Conservation (phyloP, 345 rosid genomes). For the Carallia pectinifolia region DNA sequence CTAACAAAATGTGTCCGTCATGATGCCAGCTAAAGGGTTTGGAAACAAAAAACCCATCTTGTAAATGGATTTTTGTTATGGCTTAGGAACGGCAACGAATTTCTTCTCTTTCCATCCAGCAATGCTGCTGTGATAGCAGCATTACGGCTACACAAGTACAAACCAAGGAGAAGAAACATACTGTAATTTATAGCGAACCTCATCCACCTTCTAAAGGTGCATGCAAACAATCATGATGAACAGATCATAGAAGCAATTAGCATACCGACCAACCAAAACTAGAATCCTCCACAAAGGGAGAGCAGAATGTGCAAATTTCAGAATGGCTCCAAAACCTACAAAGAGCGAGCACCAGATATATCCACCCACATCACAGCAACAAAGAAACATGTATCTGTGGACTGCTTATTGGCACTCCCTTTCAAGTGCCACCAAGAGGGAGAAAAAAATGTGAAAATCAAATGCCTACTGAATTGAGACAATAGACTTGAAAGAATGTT, state of each 20-base stretch:
- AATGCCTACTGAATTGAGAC: constrained; percentile 12
- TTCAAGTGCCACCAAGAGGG: constrained; percentile 20
- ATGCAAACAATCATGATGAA: background rate
- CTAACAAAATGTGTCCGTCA: too few relatives aligned
- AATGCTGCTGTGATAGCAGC: too few relatives aligned
- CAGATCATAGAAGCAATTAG: background rate
- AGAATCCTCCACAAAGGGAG: constrained; percentile 1
- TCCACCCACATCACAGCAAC: constrained; percentile 24
- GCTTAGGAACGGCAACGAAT: too few relatives aligned
- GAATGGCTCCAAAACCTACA: constrained; percentile 15
- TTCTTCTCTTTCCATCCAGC: too few relatives aligned
- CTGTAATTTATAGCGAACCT: too few relatives aligned
- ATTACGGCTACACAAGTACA: too few relatives aligned
- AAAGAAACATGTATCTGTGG: constrained; percentile 22
- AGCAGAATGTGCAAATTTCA: constrained; percentile 9
- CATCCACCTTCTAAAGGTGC: too few relatives aligned
- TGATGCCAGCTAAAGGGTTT: too few relatives aligned
- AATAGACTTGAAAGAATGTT: constrained; percentile 15
- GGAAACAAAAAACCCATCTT: too few relatives aligned
- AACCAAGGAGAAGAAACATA: too few relatives aligned
- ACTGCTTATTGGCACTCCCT: constrained; percentile 44
- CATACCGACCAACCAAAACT: constrained; percentile 18
- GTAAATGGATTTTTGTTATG: too few relatives aligned
- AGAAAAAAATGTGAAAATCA: constrained; percentile 12
- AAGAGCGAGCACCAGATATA: constrained; percentile 15